These are phyloP conservation scores for Candida namnaoensis DNA, from an alignment of 805 yeast species.

Conservation along the genomic window DNA sequence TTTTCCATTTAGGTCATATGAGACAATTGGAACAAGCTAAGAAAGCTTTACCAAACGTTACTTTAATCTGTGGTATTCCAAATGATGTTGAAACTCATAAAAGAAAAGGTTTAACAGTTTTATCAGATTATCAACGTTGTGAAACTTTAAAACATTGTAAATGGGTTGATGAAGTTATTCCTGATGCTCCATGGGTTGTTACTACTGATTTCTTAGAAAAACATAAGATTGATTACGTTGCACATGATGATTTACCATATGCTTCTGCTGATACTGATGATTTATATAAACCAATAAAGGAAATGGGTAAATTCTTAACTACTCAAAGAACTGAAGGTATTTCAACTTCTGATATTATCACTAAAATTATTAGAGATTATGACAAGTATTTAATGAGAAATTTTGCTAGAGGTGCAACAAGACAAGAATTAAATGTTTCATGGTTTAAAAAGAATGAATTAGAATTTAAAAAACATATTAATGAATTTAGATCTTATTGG, in stretches of 20 bases:
- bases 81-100: conserved; percentile 86
- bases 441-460: conserved; percentile 97
- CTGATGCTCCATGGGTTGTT: conserved; percentile 94
- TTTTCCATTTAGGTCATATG: conserved; percentile 97
- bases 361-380: conserved; percentile 90
- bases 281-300: conserved; percentile 87
- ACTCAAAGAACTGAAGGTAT: conserved; percentile 97
- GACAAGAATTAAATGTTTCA: conserved; percentile 92
- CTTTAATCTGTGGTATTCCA: conserved; percentile 86
- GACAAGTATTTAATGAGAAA: conserved; percentile 95
- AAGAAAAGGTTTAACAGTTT: conserved; percentile 87
- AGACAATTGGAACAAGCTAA: conserved; percentile 95
- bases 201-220: conserved; percentile 69
- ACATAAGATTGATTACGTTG: conserved; percentile 90
- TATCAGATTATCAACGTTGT: conserved; percentile 78
- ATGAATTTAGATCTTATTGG: conserved; percentile 82
- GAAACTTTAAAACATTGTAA: conserved; percentile 89
- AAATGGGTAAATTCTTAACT: conserved; percentile 81
- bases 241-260: conserved; percentile 96
- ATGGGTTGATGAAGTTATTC: conserved; percentile 97
- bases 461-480: conserved; percentile 85
- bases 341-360: conserved; percentile 91
- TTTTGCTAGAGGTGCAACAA: conserved; percentile 94
- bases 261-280: conserved; percentile 86
- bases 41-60: conserved; percentile 78